These are phyloP conservation scores for Citropsis articulata DNA, from an alignment of 345 rosid species.

Conservation along the genomic window DNA sequence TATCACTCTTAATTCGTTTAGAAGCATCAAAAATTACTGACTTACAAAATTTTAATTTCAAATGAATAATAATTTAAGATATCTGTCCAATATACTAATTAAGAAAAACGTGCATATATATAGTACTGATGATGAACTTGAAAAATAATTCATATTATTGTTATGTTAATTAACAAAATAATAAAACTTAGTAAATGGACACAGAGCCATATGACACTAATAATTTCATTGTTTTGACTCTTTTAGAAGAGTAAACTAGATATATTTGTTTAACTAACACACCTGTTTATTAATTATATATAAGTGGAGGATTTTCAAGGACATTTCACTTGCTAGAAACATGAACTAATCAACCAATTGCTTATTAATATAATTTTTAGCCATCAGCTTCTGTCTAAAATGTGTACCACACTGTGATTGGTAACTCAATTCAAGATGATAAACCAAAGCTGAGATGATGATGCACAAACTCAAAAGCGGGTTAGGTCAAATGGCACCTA, in stretches of 20 bases:
- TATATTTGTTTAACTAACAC: slow-evolving; percentile 5
- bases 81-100: too few species aligned
- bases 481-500: slow-evolving; percentile 50
- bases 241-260: neutral
- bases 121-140: neutral
- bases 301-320: neutral
- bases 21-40: neutral
- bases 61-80: neutral
- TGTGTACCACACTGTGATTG: slow-evolving; percentile 5
- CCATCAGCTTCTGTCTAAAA: slow-evolving; percentile 2
- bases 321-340: neutral
- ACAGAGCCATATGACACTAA: too few species aligned
- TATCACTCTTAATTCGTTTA: neutral
- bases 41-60: neutral
- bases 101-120: too few species aligned
- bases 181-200: neutral
- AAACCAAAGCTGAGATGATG: slow-evolving; percentile 1
- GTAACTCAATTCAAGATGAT: slow-evolving; percentile 12
- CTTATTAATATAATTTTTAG: neutral
- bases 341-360: neutral
- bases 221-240: neutral
- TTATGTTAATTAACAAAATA: neutral
- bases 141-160: neutral
- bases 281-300: neutral
- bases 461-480: slow-evolving; percentile 10